Evolutionary conservation across 2,329 filamentous ascomycete species (phyloP), one percentile per base, ranked within the genome.

Genomic region (Coleophoma crateriformis): DNA sequence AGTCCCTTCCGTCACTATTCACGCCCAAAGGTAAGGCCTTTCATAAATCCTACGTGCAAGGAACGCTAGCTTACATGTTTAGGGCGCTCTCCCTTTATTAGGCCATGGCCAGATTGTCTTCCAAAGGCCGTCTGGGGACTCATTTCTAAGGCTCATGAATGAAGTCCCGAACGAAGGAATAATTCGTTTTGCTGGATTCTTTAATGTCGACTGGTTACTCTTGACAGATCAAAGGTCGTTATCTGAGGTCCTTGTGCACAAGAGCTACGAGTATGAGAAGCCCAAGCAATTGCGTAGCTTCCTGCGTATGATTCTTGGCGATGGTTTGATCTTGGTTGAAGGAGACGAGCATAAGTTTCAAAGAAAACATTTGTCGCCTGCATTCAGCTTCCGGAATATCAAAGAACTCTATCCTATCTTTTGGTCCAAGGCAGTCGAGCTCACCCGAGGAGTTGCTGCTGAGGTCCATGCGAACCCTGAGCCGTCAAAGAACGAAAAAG

Each of bases 311-410:
- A 73, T 90, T 33, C 71, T 92, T 7, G 85, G 88, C 7, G 70
- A 84, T 12, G 87, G 88, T 8, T 70, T 90, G 10, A 69, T 96
- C 33, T 71, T 71, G 4, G 80, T 84, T 1, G 90, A 96, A 67
- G 90, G 90, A 13, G 87, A 92, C 13, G 87, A 90, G 59, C 91
- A 96, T 68, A 92, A 87, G 70, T 73, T 81, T 60, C 86, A 90
- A 70, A 78, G 90, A 41, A 90, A 87, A 63, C 82, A 85, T 52
- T 76, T 95, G 19, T 79, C 84, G 68, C 90, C 89, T 0, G 87
- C 88, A 1, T 96, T 96, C 64, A 76, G 81, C 22, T 92, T 89
- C 62, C 80, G 88, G 13, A 87, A 94, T 60, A 76, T 95, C 64
- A 94, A 91, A 63, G 81, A 90, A 48, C 71, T 96, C 6, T 91